Percentiles rank a stretch among this genome's conserved stretches.
phyloP scores from a whole-genome alignment of 176 grass and related monocot species.

The Carex myosuroides region DNA sequence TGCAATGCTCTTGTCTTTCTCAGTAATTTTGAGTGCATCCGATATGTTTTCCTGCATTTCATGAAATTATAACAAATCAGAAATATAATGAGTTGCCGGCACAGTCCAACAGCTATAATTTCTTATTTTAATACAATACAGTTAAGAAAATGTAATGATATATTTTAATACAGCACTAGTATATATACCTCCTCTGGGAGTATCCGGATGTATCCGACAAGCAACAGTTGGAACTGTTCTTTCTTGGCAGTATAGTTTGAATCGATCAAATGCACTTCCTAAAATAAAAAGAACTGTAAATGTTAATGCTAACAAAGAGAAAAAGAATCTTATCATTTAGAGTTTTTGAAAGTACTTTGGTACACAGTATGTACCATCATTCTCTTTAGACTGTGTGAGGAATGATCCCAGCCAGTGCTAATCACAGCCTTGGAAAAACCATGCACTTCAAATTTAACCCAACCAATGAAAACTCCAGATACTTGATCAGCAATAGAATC shows the following conservation, averaged over 20 bases:
- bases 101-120: not conserved
- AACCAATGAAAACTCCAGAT: constrained; percentile 70
- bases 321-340: not conserved
- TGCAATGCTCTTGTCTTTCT: constrained; percentile 55
- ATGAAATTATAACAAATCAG: not conserved
- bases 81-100: not conserved
- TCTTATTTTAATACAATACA: not conserved
- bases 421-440: constrained; percentile 46
- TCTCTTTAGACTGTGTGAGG: constrained; percentile 32
- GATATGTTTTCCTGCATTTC: constrained; percentile 45
- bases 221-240: constrained; percentile 35
- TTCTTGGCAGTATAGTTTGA: constrained; percentile 13
- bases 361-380: constrained; percentile 27
- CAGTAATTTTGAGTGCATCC: constrained; percentile 40
- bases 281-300: constrained; percentile 19
- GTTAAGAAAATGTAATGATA: not conserved
- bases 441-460: constrained; percentile 47
- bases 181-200: constrained; percentile 40
- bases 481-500: constrained; percentile 68
- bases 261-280: constrained; percentile 48
- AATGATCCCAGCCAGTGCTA: constrained; percentile 68
- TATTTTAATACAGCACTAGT: not conserved
- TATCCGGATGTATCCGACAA: constrained; percentile 66
- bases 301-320: constrained; percentile 2
- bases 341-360: not conserved